Conservation (phyloP, 2,329 filamentous ascomycete species). For the Zasmidium cellare region DNA sequence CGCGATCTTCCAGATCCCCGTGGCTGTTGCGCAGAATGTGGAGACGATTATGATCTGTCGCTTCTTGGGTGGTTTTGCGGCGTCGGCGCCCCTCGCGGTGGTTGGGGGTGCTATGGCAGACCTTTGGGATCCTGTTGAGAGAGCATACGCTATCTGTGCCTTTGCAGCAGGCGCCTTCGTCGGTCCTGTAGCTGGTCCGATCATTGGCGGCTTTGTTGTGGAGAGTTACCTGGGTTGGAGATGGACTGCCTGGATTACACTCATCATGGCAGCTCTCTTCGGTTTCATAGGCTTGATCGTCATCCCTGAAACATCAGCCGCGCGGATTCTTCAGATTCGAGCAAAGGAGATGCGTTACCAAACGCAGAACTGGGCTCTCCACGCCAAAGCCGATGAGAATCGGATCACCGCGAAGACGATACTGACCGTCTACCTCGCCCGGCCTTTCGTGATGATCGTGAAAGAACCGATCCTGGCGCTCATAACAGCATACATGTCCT, state of each 20-base stretch:
- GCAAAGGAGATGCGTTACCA: conserved; percentile 51
- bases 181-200: conserved; percentile 28
- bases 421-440: conserved; percentile 25
- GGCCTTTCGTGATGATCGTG: conserved; percentile 30
- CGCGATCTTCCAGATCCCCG: conserved; percentile 56
- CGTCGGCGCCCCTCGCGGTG: conserved; percentile 49
- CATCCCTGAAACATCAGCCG: conserved; percentile 54
- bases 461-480: conserved; percentile 32
- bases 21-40: conserved; percentile 56
- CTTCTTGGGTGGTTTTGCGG: conserved; percentile 54
- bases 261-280: conserved; percentile 46
- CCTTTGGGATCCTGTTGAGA: conserved; percentile 23
- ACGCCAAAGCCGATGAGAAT: conserved; percentile 47
- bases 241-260: conserved; percentile 30
- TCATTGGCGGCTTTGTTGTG: conserved; percentile 22
- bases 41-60: conserved; percentile 56
- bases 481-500: conserved; percentile 30
- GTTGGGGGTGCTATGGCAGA: conserved; percentile 39
- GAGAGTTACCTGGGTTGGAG: conserved; percentile 29
- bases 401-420: conserved; percentile 36
- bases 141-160: conserved; percentile 27
- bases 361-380: conserved; percentile 50
- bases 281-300: conserved; percentile 45
- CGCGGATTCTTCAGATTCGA: conserved; percentile 49
- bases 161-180: conserved; percentile 27